Percentiles rank a stretch among this genome's conserved stretches.
phyloP scores from a whole-genome alignment of 805 yeast genomes.

The Kodamaea nitidulidarum region DNA sequence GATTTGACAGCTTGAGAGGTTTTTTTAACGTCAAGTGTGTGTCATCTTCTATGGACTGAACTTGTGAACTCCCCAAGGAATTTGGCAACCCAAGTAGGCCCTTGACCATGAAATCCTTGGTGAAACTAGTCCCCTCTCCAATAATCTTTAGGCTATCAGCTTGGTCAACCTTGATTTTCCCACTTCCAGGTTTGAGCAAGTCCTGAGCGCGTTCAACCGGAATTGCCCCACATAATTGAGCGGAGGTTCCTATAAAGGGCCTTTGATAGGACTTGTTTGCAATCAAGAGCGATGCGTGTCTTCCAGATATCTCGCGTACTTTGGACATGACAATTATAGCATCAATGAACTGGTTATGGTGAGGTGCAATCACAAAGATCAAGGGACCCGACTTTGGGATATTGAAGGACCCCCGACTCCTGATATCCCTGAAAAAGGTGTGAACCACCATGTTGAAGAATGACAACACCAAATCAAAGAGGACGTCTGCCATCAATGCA shows the following conservation, averaged over 20 bases:
- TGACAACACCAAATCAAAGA: conserved; percentile 30
- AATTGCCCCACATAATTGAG: conserved; percentile 32
- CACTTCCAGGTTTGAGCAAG: conserved; percentile 25
- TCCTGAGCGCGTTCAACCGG: conserved; percentile 44
- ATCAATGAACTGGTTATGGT: conserved; percentile 41
- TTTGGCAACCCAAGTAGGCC: conserved; percentile 37
- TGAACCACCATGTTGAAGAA: conserved; percentile 33
- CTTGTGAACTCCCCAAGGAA: conserved; percentile 32
- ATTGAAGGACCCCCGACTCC: conserved; percentile 34
- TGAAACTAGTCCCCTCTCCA: conserved; percentile 35
- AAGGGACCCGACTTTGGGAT: conserved; percentile 36
- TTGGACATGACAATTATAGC: conserved; percentile 35
- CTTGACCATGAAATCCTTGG: conserved; percentile 28
- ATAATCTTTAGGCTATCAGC: conserved; percentile 17
- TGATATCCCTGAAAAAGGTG: conserved; percentile 40
- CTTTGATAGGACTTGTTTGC: conserved; percentile 35
- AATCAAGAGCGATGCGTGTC: conserved; percentile 34
- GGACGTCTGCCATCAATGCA: not conserved
- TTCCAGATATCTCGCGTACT: conserved; percentile 26
- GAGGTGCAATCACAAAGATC: conserved; percentile 41
- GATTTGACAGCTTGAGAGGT: conserved; percentile 21
- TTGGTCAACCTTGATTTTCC: conserved; percentile 23
- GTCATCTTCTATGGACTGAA: conserved; percentile 29
- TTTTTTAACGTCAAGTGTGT: conserved; percentile 22
- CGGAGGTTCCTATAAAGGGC: conserved; percentile 28